phyloP scores from a whole-genome alignment of 768 basidiomycete genomes.

The Basidioascus undulatus region DNA sequence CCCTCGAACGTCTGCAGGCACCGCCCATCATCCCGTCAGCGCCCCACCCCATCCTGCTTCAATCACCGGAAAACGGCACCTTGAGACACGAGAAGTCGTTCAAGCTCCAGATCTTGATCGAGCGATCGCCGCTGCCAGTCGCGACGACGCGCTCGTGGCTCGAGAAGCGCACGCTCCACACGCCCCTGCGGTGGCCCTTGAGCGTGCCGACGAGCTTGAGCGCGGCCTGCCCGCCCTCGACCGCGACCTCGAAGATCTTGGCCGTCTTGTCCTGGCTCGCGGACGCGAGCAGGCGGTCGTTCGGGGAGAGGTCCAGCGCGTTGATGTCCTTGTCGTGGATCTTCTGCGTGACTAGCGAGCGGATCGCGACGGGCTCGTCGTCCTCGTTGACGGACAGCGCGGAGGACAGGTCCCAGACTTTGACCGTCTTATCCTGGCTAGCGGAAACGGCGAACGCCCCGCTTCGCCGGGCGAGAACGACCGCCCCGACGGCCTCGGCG shows the following conservation, averaged over 20 bases:
- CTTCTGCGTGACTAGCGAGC: slow-evolving; percentile 55
- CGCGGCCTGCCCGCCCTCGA: slow-evolving; percentile 24
- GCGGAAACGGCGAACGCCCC: slow-evolving; percentile 65
- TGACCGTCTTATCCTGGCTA: slow-evolving; percentile 88
- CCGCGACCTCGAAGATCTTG: slow-evolving; percentile 62
- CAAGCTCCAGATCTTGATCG: slow-evolving; percentile 77
- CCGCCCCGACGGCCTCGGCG: slow-evolving; percentile 72
- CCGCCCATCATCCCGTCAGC: neutral
- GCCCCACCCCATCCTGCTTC: neutral
- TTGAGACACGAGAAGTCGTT: slow-evolving; percentile 76
- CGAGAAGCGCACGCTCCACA: slow-evolving; percentile 84
- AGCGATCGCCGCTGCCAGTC: slow-evolving; percentile 85
- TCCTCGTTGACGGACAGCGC: slow-evolving; percentile 20
- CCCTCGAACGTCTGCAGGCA: slow-evolving; percentile 71
- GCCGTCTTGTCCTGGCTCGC: slow-evolving; percentile 91
- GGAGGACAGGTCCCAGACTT: slow-evolving; percentile 77
- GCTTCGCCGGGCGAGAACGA: slow-evolving; percentile 47
- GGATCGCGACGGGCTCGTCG: slow-evolving; percentile 10
- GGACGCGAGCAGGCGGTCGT: slow-evolving; percentile 66
- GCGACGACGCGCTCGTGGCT: slow-evolving; percentile 60
- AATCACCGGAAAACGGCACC: slow-evolving; percentile 12
- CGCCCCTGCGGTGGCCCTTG: slow-evolving; percentile 87
- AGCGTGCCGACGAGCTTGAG: slow-evolving; percentile 60
- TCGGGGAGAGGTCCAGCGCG: slow-evolving; percentile 72
- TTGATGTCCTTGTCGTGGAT: slow-evolving; percentile 99